Conservation (phyloP, 257 asterid genomes). For the Solanum stenotomum region DNA sequence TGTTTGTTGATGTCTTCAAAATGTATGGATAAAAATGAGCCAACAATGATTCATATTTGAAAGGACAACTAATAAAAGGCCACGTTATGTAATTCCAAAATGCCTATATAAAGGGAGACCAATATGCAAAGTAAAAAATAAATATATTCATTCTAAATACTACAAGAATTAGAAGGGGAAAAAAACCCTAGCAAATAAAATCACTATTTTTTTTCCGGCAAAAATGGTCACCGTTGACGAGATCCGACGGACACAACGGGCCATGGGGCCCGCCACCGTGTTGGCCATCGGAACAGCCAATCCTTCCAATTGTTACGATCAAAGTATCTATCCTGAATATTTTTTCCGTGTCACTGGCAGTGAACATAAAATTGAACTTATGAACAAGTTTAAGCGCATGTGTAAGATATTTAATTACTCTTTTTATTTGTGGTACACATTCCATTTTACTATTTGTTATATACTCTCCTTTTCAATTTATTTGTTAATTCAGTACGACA, state of each 20-base stretch:
- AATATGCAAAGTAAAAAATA: neutral
- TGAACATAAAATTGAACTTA: neutral
- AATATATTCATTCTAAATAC: neutral
- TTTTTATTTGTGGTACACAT: neutral
- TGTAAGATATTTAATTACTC: neutral
- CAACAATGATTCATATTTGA: neutral
- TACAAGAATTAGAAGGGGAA: too few species aligned
- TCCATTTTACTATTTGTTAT: neutral
- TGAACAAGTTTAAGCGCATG: neutral
- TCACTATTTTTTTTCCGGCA: neutral
- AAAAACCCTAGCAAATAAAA: too few species aligned
- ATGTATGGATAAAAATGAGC: neutral
- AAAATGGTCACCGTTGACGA: neutral
- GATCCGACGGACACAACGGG: neutral
- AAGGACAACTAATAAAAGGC: too few species aligned
- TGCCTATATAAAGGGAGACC: neutral
- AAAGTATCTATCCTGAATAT: neutral
- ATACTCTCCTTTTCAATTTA: rapidly evolving
- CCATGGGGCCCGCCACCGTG: neutral
- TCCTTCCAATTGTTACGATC: neutral
- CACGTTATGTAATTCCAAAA: too few species aligned
- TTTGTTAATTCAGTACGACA: neutral
- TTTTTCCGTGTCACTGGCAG: neutral
- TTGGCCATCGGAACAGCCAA: conserved; percentile 3
- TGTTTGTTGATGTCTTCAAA: neutral